These are phyloP conservation scores for Halenospora varia DNA, from an alignment of 495 filamentous ascomycete species.

Conservation along the genomic window DNA sequence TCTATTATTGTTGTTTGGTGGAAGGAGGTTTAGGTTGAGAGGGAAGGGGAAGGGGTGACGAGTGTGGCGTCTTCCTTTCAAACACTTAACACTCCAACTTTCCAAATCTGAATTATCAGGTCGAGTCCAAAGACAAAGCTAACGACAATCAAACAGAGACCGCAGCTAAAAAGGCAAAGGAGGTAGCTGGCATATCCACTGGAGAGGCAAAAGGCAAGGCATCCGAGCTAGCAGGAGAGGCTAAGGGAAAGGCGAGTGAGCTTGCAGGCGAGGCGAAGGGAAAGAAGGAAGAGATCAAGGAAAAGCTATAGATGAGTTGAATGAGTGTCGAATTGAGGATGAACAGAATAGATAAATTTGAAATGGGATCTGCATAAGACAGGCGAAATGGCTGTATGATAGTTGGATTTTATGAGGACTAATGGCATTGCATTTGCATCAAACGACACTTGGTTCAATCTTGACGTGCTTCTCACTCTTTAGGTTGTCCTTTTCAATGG, in stretches of 20 bases:
- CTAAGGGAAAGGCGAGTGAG: slow-evolving; percentile 34
- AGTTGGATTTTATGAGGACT: not conserved
- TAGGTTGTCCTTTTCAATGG: too few species aligned
- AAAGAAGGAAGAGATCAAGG: slow-evolving; percentile 17
- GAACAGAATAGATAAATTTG: not conserved
- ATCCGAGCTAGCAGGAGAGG: slow-evolving; percentile 32
- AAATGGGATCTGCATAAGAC: not conserved
- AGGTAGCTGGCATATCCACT: slow-evolving; percentile 26
- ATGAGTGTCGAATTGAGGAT: not conserved
- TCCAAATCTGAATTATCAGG: not conserved
- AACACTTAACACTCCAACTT: not conserved
- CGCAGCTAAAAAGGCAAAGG: slow-evolving; percentile 41
- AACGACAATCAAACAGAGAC: slow-evolving; percentile 32
- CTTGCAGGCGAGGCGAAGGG: slow-evolving; percentile 34
- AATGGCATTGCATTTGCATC: not conserved
- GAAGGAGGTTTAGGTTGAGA: not conserved
- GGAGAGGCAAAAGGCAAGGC: slow-evolving; percentile 36
- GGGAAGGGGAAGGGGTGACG: not conserved
- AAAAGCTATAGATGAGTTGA: slow-evolving; percentile 9
- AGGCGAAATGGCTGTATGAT: not conserved
- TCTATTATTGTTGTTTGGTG: not conserved
- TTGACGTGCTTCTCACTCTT: too few species aligned
- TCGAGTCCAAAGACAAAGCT: slow-evolving; percentile 7
- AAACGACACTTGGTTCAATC: too few species aligned
- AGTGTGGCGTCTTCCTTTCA: not conserved